These are phyloP conservation scores for Chytriomyces sp. DNA, from an alignment of 192 early-diverging fungal species.

Conservation along the genomic window DNA sequence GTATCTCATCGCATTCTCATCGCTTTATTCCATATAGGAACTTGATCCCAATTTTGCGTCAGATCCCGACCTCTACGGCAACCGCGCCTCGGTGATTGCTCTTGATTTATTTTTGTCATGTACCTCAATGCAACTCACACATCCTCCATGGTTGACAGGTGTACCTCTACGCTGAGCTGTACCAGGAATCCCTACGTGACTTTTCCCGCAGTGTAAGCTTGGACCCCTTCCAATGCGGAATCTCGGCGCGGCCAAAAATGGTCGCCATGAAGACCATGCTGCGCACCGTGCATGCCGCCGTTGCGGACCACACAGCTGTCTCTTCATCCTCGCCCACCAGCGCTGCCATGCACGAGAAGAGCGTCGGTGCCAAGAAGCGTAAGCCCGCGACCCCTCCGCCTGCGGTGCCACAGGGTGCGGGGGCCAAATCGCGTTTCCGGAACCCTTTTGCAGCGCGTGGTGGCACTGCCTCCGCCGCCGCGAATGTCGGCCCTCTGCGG, in stretches of 20 bases:
- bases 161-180: slow-evolving; percentile 13
- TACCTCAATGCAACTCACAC: no score
- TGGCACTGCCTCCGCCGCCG: no score
- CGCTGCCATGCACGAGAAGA: background rate
- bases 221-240: slow-evolving; percentile 22
- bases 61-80: slow-evolving; percentile 27
- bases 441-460: background rate
- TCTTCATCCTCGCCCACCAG: background rate
- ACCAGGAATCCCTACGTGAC: slow-evolving; percentile 1
- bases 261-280: background rate
- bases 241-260: background rate
- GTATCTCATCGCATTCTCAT: background rate
- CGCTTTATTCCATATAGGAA: background rate
- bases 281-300: background rate
- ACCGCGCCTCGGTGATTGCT: slow-evolving; percentile 12
- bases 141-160: no score
- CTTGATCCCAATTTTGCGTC: background rate
- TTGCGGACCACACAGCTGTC: background rate
- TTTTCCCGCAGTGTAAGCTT: slow-evolving; percentile 8
- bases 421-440: background rate
- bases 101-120: no score
- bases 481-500: background rate
- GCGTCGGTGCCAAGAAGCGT: background rate
- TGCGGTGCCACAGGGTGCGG: background rate
- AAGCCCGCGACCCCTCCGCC: background rate